Base-by-base conservation (phyloP, 192 early-diverging fungal species). In the Rhizophagus clarus region DNA sequence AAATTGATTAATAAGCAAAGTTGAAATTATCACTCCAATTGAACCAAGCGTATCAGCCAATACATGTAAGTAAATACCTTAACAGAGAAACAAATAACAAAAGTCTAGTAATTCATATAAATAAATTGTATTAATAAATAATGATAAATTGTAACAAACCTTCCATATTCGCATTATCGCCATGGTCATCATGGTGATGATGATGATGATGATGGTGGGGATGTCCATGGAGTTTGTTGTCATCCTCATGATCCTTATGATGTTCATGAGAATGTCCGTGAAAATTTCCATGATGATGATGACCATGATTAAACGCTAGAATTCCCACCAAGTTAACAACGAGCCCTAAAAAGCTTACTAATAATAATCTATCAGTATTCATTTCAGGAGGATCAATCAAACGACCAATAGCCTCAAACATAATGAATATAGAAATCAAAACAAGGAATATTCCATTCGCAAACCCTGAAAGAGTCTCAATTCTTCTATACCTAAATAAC, bases 1-100 rank as follows among this genome's bases (percentile, higher is more conserved):
- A 83, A 96, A 97, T 81, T 83, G 89, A 80, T 94, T 88, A 60
- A 99, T 96, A 45, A 97, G 84, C 28, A 99, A 79, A 0, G 95
- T 95, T 0, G 96, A 97, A n/a, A 97, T 90, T 69, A 99, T 97
- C 1, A 99, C 97, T 74, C 97, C 97, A 1, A 96, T 95, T 49
- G 95, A 97, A 34, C 97, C 97, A 24, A 99, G 86, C 3, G 97
- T 96, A 83, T 99, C 97, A 8, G 96, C 94, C 80, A 99, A 85
- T 42, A 99, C 93, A 76, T 99, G 97, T 47, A 99, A 84, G 80
- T 97, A 99, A 61, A 99, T 95, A 49, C 92, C 90, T 88, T 60
- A 24, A 29, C 40, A 15, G n/a, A 47, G 28, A 51, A 76, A 24
- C 26, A 82, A 77, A 42, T n/a, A 28, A 47, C 15, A 3, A 28